Evolutionary conservation across 2,329 filamentous ascomycete species (phyloP).

Genomic region (Juglanconis oblonga): DNA sequence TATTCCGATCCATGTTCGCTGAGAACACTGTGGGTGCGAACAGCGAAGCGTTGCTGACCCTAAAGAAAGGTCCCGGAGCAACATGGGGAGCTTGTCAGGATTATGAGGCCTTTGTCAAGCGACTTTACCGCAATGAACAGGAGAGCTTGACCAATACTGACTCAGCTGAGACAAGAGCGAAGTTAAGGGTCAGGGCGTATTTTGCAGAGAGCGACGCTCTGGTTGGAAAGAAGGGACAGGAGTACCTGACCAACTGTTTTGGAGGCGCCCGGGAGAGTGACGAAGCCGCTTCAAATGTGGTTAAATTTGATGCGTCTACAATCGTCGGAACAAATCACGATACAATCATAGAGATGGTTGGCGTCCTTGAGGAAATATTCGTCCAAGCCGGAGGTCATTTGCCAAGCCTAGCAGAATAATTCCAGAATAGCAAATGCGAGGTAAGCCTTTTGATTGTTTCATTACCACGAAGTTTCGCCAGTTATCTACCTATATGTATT

Average conservation of each 20-base stretch:
- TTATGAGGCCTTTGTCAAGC: constrained; percentile 5
- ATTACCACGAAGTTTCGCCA: no score
- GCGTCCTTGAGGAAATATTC: constrained; percentile 4
- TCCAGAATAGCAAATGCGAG: no score
- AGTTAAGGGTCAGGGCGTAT: constrained; percentile 4
- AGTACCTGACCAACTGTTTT: constrained; percentile 10
- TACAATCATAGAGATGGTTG: background rate
- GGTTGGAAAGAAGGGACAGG: constrained; percentile 11
- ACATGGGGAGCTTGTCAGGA: constrained; percentile 12
- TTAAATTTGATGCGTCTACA: background rate
- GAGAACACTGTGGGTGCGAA: constrained; percentile 12
- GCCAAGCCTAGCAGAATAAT: background rate
- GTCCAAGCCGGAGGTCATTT: background rate
- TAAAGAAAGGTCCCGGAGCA: constrained; percentile 11
- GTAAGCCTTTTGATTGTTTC: no score
- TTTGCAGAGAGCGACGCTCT: constrained; percentile 12
- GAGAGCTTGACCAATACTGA: background rate
- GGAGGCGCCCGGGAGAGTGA: background rate
- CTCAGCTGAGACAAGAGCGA: background rate
- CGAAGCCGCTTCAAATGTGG: background rate
- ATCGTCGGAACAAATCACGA: constrained; percentile 4
- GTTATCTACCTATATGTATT: no score
- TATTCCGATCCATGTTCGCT: background rate
- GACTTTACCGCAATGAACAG: background rate
- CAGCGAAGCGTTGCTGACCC: constrained; percentile 11